A percentile compares a stretch with the other conserved stretches of the same genome.
Evolutionary conservation across 371 early-diverging fungal species (phyloP).

Genomic region (Choanephora cucurbitarum): DNA sequence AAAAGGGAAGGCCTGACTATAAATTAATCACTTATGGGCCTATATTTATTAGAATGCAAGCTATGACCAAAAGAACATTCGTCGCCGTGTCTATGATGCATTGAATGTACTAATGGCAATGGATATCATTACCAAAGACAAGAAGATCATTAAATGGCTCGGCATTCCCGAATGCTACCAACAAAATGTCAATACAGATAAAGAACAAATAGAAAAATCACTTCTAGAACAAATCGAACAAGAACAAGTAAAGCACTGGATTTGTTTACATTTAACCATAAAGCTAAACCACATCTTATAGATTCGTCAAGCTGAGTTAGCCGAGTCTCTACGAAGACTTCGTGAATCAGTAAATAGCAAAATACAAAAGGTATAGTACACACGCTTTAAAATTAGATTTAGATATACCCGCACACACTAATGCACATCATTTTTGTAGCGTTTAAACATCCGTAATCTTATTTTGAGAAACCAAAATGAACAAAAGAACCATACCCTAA

Average conservation of each 20-base stretch:
- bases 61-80: slow-evolving; percentile 75
- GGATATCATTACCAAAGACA: slow-evolving; percentile 68
- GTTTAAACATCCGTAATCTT: slow-evolving; percentile 19
- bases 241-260: slow-evolving; percentile 12
- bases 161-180: slow-evolving; percentile 50
- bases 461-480: slow-evolving; percentile 18
- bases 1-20: slow-evolving; percentile 6
- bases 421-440: slow-evolving; percentile 2
- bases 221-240: slow-evolving; percentile 19
- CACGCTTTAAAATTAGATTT: not conserved
- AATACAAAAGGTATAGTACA: slow-evolving; percentile 15
- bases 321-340: slow-evolving; percentile 11
- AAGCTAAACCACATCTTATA: not conserved
- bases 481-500: not conserved
- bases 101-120: slow-evolving; percentile 79
- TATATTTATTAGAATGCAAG: slow-evolving; percentile 26
- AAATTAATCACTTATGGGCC: not conserved
- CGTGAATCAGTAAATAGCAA: slow-evolving; percentile 15
- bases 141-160: slow-evolving; percentile 72
- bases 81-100: slow-evolving; percentile 81
- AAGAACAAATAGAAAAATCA: not conserved
- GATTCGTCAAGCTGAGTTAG: slow-evolving; percentile 11
- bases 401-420: not conserved
- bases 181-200: slow-evolving; percentile 6
- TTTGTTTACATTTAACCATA: not conserved